These are phyloP conservation scores for Hondaea fermentalgiana DNA, from an alignment of 108 stramenopile species.

Conservation along the genomic window DNA sequence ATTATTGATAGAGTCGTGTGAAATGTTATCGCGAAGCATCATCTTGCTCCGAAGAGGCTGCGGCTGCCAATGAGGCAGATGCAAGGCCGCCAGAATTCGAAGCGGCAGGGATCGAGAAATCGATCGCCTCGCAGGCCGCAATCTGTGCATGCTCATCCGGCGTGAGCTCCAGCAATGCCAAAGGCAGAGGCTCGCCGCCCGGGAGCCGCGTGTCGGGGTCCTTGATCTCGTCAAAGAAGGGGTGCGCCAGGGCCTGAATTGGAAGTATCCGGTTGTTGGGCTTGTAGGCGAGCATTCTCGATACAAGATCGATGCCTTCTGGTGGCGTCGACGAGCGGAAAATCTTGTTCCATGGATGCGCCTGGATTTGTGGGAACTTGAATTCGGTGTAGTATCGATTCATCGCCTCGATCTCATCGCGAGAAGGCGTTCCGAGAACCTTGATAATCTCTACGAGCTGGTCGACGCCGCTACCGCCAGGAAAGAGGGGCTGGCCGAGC, in stretches of 20 bases:
- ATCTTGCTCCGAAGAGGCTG: too few species aligned
- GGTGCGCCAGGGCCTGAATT: conserved; percentile 80
- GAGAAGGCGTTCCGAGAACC: conserved; percentile 91
- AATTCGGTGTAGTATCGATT: conserved; percentile 95
- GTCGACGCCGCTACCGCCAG: conserved; percentile 92
- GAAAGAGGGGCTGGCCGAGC: conserved; percentile 91
- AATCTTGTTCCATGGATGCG: conserved; percentile 87
- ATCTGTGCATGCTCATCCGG: neutral
- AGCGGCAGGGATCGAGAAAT: neutral
- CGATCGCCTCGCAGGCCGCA: too few species aligned
- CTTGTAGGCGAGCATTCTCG: conserved; percentile 76
- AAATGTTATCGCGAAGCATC: too few species aligned
- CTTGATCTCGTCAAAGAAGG: conserved; percentile 88
- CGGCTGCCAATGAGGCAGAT: neutral
- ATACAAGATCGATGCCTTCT: conserved; percentile 84
- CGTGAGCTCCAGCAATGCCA: neutral
- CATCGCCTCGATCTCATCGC: conserved; percentile 89
- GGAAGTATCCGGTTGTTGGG: conserved; percentile 73
- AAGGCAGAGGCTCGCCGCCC: neutral
- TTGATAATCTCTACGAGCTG: conserved; percentile 99
- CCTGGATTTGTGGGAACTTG: conserved; percentile 97
- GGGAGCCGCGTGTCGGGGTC: conserved; percentile 60
- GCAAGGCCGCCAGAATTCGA: neutral
- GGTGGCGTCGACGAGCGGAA: conserved; percentile 71
- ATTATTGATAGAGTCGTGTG: too few species aligned